Conservation (phyloP, 2,329 filamentous ascomycete genomes). For the Colletotrichum acutatum region DNA sequence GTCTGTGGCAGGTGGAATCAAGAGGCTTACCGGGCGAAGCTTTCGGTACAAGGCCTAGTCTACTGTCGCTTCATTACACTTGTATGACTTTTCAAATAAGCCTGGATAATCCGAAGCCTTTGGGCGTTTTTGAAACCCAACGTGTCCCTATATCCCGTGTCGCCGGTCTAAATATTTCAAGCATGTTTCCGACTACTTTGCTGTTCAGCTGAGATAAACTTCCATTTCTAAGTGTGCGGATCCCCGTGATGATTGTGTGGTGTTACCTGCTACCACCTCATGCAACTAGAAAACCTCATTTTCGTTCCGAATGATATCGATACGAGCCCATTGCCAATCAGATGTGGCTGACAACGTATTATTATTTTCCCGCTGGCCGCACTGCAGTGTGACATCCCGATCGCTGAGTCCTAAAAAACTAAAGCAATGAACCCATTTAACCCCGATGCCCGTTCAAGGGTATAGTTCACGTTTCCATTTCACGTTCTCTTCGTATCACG, state of each 20-base stretch:
- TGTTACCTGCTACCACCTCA: background rate
- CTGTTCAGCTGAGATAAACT: too few species aligned
- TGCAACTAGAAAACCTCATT: background rate
- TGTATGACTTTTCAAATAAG: too few species aligned
- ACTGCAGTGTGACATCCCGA: background rate
- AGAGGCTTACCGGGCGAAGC: too few species aligned
- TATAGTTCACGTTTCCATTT: background rate
- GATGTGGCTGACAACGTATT: background rate
- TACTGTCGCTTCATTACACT: background rate
- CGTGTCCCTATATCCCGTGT: too few species aligned
- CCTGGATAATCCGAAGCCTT: background rate
- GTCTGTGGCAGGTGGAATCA: background rate
- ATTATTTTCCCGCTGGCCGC: too few species aligned
- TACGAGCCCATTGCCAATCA: background rate
- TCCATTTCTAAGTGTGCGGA: background rate
- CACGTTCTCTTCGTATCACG: background rate
- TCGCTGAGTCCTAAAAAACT: background rate
- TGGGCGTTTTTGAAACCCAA: background rate
- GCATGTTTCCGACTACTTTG: too few species aligned
- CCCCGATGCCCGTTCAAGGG: too few species aligned
- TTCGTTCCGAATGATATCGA: background rate
- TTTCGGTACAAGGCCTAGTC: conserved; percentile 2
- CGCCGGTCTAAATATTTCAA: too few species aligned
- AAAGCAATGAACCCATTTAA: background rate
- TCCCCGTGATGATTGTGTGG: background rate